A percentile compares a stretch with the other conserved stretches of the same genome.
These are phyloP conservation scores for Drosera spatulata DNA, from an alignment of 179 eudicot genomes.

Conservation along the genomic window DNA sequence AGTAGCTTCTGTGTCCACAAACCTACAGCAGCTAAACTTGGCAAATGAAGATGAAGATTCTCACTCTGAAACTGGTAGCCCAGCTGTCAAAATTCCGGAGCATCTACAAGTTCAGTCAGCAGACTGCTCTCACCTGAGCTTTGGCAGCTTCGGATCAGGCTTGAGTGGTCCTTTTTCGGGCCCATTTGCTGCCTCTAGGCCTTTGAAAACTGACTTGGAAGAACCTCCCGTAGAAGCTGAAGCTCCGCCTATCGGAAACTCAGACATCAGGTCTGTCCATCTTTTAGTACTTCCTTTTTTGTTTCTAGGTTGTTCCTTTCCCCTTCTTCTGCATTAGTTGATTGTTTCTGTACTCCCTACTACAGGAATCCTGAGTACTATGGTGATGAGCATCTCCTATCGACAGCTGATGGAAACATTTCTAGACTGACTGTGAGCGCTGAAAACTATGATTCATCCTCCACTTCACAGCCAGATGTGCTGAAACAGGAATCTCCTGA, in stretches of 20 bases:
- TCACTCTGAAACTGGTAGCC: constrained; percentile 44
- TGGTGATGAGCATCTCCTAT: constrained; percentile 54
- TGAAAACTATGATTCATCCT: constrained; percentile 48
- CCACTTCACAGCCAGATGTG: constrained; percentile 53
- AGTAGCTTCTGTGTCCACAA: constrained; percentile 55
- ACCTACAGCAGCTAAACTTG: constrained; percentile 58
- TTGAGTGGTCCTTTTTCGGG: constrained; percentile 40
- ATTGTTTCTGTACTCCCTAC: neutral
- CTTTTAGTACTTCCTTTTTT: neutral
- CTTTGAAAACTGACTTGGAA: constrained; percentile 29
- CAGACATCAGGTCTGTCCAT: constrained; percentile 48
- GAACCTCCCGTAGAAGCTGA: constrained; percentile 39
- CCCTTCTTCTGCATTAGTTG: neutral
- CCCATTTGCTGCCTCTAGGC: constrained; percentile 37
- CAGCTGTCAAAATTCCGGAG: constrained; percentile 82
- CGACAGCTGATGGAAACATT: constrained; percentile 42
- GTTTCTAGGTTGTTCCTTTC: neutral
- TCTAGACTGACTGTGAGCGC: constrained; percentile 41
- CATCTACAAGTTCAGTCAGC: constrained; percentile 78
- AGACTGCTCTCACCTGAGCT: constrained; percentile 85
- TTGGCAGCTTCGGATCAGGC: constrained; percentile 82
- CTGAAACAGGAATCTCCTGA: constrained; percentile 56
- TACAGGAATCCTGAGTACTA: constrained; percentile 69
- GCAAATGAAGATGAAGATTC: constrained; percentile 36
- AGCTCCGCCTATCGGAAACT: constrained; percentile 37